Base-by-base conservation (phyloP, 1,139 yeast genomes). In the Sugiyamaella paludigena region DNA sequence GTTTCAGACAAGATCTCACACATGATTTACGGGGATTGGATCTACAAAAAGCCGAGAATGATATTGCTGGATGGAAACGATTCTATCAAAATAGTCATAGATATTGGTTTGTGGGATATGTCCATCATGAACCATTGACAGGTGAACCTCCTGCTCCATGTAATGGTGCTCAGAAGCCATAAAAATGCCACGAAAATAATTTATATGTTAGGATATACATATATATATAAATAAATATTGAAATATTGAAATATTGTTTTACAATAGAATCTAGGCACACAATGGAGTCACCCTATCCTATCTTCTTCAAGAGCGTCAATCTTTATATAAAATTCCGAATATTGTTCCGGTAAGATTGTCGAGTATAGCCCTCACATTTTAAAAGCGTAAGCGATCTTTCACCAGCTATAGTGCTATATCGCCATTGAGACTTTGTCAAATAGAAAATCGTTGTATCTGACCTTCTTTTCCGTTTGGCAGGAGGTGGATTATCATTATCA, bases 71-170 rank as follows among this genome's bases (percentile, higher is more conserved):
- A 38, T 85, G 94, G 92, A 77, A 77, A 50, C 45, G 57, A 1
- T 85, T 75, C 61, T 85, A 74, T 57, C 71, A 62, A 2, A 64
- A 66, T 28, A 75, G 75, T 58, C 58, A 62, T 11, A 70, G 72
- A 52, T 84, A 84, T 63, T 84, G 91, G 89, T 68, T 67, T 48
- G 86, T 80, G 1, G 92, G 91, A 0, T 55, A 61, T 2, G 84
- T 84, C 1, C 58, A 60, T 7, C 83, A 78, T 62, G 69, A 51
- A 1, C 66, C 67, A 5, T 51, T 60, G 26, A 55, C 62, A 34
- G 76, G 73, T 2, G 66, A 64, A 4, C 70, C 72, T 6, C 76
- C 76, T 0, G 58, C 59, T 5, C 67, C 65, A 11, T 71, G 76
- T 45, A 45, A 51, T 8, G 57, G 51, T 13, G 54, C 51, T 4